Base-by-base conservation (phyloP, 805 yeast genomes). In the Ogataea paradorogensis region DNA sequence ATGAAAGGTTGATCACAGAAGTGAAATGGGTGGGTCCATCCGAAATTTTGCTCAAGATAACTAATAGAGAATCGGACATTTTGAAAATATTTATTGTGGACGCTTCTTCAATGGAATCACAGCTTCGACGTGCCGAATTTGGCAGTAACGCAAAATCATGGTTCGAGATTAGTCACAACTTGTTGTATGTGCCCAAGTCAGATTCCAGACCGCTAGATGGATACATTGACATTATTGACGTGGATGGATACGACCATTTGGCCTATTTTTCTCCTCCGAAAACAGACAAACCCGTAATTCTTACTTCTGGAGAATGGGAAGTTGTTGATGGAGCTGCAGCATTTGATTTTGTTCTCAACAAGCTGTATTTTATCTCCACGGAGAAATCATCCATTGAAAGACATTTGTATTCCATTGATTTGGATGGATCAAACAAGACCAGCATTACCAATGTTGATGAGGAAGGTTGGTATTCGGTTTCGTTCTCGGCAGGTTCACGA, bases 281-380 rank as follows among this genome's bases (percentile, higher is more conserved):
- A 18, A 59, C 82, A 5, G 46, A 77, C 0, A 61, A 63, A 11
- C 87, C 87, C 3, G 53, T 52, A 2, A 58, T 83, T 15, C 71
- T 95, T 33, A 85, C 93, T 1, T 42, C 62, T 3, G 99, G 99
- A 6, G 63, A 73, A 1, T 93, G 96, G 95, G 99, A 93, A 61
- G 95, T 93, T n/a, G 84, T 76, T 20, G 74, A 70, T 45, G 90
- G 87, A 1, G 79, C 84, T 2, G 66, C 82, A 2, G 73, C 82
- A 0, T 78, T 77, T 62, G 88, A 84, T 53, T 65, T 62, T 36
- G 63, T 67, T 5, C 65, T 62, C 22, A 74, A 71, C 38, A 70
- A 74, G 48, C 73, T 80, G 11, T 83, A 80, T 58, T 93, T 80
- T 58, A 56, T 80, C 7, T 82, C 91, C 5, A 87, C 98, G 0